Percentiles rank a stretch among this genome's conserved stretches.
These are phyloP conservation scores for Pogostemon cablin DNA, from an alignment of 257 asterid genomes.

Conservation along the genomic window DNA sequence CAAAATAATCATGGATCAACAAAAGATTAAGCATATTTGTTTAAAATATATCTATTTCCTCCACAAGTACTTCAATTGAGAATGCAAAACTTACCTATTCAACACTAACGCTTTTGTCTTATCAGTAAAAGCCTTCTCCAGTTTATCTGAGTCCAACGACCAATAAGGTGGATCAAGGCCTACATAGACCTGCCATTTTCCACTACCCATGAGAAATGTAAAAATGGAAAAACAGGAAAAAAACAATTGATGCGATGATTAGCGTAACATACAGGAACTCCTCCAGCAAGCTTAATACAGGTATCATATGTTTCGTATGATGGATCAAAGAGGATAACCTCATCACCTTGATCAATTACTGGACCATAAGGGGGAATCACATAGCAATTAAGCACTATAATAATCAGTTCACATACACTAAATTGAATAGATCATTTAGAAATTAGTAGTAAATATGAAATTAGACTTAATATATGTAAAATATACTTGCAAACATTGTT, in stretches of 20 bases:
- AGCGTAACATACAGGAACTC: conserved; percentile 71
- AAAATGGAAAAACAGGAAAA: neutral
- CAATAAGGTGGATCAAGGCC: conserved; percentile 86
- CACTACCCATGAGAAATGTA: conserved; percentile 16
- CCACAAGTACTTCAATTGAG: neutral
- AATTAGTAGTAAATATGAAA: neutral
- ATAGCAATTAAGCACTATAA: neutral
- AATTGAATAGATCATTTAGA: neutral
- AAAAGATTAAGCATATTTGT: neutral
- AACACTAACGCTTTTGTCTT: conserved; percentile 79
- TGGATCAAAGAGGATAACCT: conserved; percentile 88
- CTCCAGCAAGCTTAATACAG: conserved; percentile 89
- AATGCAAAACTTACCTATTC: conserved; percentile 61
- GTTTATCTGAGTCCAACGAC: conserved; percentile 60
- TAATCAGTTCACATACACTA: neutral
- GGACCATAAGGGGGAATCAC: conserved; percentile 21
- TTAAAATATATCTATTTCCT: neutral
- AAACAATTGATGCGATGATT: neutral
- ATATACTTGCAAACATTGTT: conserved; percentile 71
- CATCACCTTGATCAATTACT: conserved; percentile 82
- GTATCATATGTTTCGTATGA: conserved; percentile 79
- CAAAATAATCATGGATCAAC: conserved; percentile 12
- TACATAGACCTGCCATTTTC: conserved; percentile 66
- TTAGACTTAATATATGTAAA: neutral
- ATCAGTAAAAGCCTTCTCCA: conserved; percentile 55